phyloP scores from a whole-genome alignment of 139 green algal species.

The Trebouxia sp. region DNA sequence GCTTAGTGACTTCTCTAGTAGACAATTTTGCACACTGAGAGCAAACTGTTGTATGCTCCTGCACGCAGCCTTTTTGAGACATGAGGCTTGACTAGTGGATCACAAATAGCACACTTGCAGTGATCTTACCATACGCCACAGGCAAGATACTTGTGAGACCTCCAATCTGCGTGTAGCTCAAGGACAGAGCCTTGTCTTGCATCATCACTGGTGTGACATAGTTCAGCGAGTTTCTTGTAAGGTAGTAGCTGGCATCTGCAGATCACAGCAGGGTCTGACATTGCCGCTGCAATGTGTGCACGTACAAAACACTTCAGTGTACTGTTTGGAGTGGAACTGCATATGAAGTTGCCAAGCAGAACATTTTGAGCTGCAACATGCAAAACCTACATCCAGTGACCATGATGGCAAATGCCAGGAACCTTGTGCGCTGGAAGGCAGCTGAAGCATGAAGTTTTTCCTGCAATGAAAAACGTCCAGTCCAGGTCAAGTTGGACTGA shows the following conservation, averaged over 20 bases:
- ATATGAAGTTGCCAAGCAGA: not conserved
- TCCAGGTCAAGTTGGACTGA: not conserved
- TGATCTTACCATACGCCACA: slow-evolving; percentile 75
- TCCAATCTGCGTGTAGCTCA: slow-evolving; percentile 90
- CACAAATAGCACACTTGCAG: no score
- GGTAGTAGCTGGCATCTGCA: slow-evolving; percentile 89
- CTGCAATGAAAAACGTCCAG: not conserved
- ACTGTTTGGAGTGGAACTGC: not conserved
- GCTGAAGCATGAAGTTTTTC: not conserved
- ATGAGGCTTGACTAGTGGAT: no score
- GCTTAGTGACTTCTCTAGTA: no score
- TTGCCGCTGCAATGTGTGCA: no score
- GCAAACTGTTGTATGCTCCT: not conserved
- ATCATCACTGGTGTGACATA: slow-evolving; percentile 90
- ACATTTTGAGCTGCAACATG: slow-evolving; percentile 84
- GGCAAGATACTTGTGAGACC: slow-evolving; percentile 94
- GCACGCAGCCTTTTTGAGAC: no score
- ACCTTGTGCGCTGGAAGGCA: slow-evolving; percentile 63
- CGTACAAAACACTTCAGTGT: no score
- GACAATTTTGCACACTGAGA: no score
- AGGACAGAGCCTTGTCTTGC: slow-evolving; percentile 69
- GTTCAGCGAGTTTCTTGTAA: slow-evolving; percentile 91
- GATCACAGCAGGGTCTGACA: not conserved
- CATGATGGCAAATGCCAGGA: slow-evolving; percentile 80
- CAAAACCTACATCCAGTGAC: slow-evolving; percentile 83